phyloP scores from a whole-genome alignment of 331 rosid species.

The Acacia pycnantha region DNA sequence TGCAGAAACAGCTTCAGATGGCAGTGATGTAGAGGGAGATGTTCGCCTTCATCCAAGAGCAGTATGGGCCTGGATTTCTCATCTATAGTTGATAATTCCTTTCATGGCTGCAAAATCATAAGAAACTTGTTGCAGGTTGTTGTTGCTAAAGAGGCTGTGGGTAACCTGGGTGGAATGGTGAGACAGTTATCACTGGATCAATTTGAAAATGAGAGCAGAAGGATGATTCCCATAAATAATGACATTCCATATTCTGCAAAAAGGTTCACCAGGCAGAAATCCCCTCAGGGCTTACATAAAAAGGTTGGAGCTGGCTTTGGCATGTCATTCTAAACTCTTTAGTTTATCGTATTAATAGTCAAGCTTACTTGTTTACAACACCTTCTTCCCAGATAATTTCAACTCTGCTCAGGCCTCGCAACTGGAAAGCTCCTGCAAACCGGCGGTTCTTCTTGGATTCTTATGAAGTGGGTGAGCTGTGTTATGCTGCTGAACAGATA shows the following conservation, averaged over 20 bases:
- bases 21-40: constrained; percentile 92
- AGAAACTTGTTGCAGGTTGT: constrained; percentile 70
- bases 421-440: constrained; percentile 94
- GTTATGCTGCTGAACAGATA: constrained; percentile 98
- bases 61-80: constrained; percentile 53
- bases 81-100: constrained; percentile 5
- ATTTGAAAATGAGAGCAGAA: constrained; percentile 98
- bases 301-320: constrained; percentile 47
- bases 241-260: constrained; percentile 75
- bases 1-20: constrained; percentile 81
- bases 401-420: constrained; percentile 83
- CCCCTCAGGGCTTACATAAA: constrained; percentile 96
- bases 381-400: constrained; percentile 71
- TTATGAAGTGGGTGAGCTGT: constrained; percentile 99
- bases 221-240: constrained; percentile 86
- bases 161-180: constrained; percentile 97
- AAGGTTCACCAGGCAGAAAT: constrained; percentile 87
- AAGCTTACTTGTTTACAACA: constrained; percentile 19
- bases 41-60: constrained; percentile 99
- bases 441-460: constrained; percentile 96
- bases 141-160: constrained; percentile 97
- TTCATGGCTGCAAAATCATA: constrained; percentile 34
- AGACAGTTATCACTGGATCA: constrained; percentile 96
- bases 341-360: constrained; percentile 23
- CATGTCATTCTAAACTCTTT: constrained; percentile 5